Evolutionary conservation across 176 grass and related monocot species (phyloP), one percentile per base, ranked within the genome.

Genomic region (Phyllostachys edulis): DNA sequence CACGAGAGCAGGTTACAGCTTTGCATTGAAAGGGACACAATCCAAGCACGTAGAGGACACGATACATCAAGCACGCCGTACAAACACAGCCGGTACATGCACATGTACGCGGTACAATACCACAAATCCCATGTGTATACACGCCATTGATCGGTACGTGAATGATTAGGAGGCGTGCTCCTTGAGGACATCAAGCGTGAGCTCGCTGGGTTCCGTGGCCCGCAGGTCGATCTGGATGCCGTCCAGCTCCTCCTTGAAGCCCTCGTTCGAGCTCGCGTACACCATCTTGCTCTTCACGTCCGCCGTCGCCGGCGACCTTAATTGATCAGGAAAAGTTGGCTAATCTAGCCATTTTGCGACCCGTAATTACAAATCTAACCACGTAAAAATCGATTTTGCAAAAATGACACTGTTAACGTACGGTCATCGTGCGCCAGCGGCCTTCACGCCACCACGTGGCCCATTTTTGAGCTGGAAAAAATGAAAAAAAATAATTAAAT

Each of bases 261-360:
- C 85, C 9, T 90, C 88, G 59, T 85, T 70, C 1, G 91, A 90
- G 81, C 91, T 93, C 0, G 91, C 81, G 77, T 90, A 87, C 59
- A 90, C 59, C 91, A 90, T 92, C 91, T 92, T 90, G 78, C 82
- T 93, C 78, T 32, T 75, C 51, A 93, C 88, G 44, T 46, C 82
- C 7, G 91, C 88, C 34, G 88, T 27, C 66, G 75, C 88, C 1
- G 91, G 88, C 0, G 82, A 85, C 90, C 86, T 88, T 47, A 20
- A 75, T 68, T 11, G 17, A 57, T 9, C 20, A 56, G 37, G 12
- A 38, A n/a, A n/a, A n/a, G n/a, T n/a, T n/a, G n/a, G n/a, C n/a
- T n/a, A n/a, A n/a, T n/a, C n/a, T n/a, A n/a, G n/a, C n/a, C n/a
- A n/a, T n/a, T n/a, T n/a, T n/a, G n/a, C n/a, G n/a, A n/a, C n/a